Evolutionary conservation across 1,139 yeast genomes (phyloP).

Genomic region (Magnusiomyces tetraspermus): DNA sequence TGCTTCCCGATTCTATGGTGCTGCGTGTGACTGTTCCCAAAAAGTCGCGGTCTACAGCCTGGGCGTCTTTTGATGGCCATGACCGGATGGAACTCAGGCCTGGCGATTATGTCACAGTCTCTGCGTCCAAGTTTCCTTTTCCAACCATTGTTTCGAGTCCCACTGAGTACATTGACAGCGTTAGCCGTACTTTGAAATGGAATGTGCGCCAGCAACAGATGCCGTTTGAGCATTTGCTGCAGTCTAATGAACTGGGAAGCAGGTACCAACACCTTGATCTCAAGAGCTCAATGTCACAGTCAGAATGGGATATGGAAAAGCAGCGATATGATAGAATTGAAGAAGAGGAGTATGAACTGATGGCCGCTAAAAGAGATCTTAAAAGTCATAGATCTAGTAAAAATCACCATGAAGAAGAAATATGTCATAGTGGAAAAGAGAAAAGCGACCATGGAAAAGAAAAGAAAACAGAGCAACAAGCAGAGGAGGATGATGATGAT

Average conservation of each 20-base stretch:
- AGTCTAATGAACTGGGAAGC: constrained; percentile 3
- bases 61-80: constrained; percentile 89
- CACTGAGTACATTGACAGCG: constrained; percentile 75
- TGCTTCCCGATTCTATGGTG: constrained; percentile 78
- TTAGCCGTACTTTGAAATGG: constrained; percentile 78
- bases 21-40: constrained; percentile 67
- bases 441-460: too few species aligned
- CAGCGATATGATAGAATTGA: constrained; percentile 2
- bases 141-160: constrained; percentile 72
- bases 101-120: constrained; percentile 70
- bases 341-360: constrained; percentile 2
- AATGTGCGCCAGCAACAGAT: constrained; percentile 74
- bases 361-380: neutral
- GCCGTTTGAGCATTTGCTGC: constrained; percentile 38
- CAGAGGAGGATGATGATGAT: constrained; percentile 1
- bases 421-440: too few species aligned
- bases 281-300: neutral
- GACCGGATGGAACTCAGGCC: constrained; percentile 57
- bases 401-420: too few species aligned
- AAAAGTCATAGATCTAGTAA: too few species aligned
- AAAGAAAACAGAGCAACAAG: constrained; percentile 4
- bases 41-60: constrained; percentile 65
- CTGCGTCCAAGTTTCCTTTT: constrained; percentile 74
- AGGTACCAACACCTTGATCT: constrained; percentile 3
- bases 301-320: neutral